Conservation (phyloP, 1,139 yeast species). For the Nematodospora anomalae region DNA sequence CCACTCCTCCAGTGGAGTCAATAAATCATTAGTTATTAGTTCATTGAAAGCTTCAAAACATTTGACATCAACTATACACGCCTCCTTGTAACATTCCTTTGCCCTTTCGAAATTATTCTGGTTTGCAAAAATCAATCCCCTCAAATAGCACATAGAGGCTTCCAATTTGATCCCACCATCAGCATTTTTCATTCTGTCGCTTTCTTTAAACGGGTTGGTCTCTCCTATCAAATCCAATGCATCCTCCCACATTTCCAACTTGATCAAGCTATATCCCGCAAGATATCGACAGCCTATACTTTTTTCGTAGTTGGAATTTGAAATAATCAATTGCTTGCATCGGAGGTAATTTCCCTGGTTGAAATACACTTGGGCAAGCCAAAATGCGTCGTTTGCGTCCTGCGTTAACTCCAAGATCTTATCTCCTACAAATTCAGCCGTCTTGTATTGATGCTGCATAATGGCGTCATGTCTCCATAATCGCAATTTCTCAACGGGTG, state of each 20-base stretch:
- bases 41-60: constrained; percentile 93
- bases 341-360: constrained; percentile 73
- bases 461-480: constrained; percentile 94
- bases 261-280: constrained; percentile 72
- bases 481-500: constrained; percentile 84
- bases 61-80: constrained; percentile 82
- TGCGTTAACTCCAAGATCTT: constrained; percentile 74
- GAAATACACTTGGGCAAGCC: constrained; percentile 91
- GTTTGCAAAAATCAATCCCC: constrained; percentile 82
- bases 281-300: constrained; percentile 77
- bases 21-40: constrained; percentile 66
- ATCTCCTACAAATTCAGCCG: constrained; percentile 93
- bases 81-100: constrained; percentile 84
- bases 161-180: constrained; percentile 86
- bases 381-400: constrained; percentile 92
- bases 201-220: constrained; percentile 61
- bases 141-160: constrained; percentile 79
- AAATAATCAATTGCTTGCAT: constrained; percentile 64
- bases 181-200: constrained; percentile 22
- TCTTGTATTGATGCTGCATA: constrained; percentile 86
- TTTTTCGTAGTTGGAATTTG: constrained; percentile 41
- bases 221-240: constrained; percentile 89
- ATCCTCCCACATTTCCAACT: constrained; percentile 81
- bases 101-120: constrained; percentile 87
- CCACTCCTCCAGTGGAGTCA: constrained; percentile 90